phyloP scores from a whole-genome alignment of 805 yeast species.

The Ogataea nonfermentans region DNA sequence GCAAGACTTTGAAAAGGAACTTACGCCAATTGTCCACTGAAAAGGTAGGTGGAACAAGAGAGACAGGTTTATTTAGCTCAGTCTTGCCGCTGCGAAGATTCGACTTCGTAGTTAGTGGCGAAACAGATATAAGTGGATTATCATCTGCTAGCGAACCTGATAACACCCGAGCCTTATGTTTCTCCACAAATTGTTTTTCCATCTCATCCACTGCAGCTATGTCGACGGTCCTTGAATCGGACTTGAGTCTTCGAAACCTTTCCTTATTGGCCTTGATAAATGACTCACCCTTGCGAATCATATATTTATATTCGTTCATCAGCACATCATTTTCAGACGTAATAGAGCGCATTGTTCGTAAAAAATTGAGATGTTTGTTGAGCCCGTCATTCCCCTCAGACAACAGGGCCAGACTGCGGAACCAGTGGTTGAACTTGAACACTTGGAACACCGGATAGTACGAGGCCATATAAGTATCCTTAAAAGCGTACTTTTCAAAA shows the following conservation, averaged over 20 bases:
- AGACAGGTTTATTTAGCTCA: constrained; percentile 8
- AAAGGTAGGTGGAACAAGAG: constrained; percentile 27
- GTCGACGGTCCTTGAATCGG: constrained; percentile 8
- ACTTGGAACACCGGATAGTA: constrained; percentile 22
- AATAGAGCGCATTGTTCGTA: constrained; percentile 20
- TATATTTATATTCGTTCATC: constrained; percentile 18
- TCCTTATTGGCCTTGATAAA: constrained; percentile 19
- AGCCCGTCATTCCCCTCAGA: constrained; percentile 17
- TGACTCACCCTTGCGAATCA: constrained; percentile 20
- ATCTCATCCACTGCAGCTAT: constrained; percentile 7
- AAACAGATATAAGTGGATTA: constrained; percentile 22
- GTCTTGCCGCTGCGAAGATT: constrained; percentile 1
- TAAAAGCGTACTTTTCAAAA: constrained; percentile 10
- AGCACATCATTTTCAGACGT: constrained; percentile 16
- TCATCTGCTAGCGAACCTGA: constrained; percentile 24
- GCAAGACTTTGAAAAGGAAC: constrained; percentile 18
- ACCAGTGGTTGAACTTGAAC: constrained; percentile 24
- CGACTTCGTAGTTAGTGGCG: constrained; percentile 9
- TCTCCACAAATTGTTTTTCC: constrained; percentile 12
- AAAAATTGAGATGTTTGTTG: constrained; percentile 16
- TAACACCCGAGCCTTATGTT: constrained; percentile 13
- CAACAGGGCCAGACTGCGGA: constrained; percentile 19
- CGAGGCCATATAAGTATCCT: constrained; percentile 8
- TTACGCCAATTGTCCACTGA: constrained; percentile 26
- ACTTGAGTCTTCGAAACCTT: constrained; percentile 13